Percentiles rank a stretch among this genome's conserved stretches.
Conservation (phyloP, 139 green algal species). For the Nannochloris sp. region DNA sequence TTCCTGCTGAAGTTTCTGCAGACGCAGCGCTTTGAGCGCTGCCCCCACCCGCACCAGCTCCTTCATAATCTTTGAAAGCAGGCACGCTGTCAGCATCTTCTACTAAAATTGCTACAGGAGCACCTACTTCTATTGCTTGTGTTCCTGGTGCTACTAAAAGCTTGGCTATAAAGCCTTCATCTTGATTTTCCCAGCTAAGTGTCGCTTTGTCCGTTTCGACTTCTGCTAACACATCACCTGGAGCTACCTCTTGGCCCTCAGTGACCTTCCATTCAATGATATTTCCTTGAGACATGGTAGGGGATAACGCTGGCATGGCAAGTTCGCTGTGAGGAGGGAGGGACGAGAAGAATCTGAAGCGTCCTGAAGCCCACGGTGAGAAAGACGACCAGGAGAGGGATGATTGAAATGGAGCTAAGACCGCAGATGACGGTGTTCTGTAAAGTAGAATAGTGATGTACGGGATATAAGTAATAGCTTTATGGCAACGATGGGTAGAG, state of each 20-base stretch:
- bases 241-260: constrained; percentile 56
- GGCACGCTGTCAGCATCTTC: constrained; percentile 66
- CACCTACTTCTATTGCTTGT: constrained; percentile 55
- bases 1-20: neutral
- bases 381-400: too few relatives aligned
- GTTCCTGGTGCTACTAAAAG: constrained; percentile 61
- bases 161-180: constrained; percentile 76
- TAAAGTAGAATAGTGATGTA: too few relatives aligned
- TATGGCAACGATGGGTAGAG: too few relatives aligned
- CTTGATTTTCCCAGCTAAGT: constrained; percentile 53
- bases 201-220: constrained; percentile 94
- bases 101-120: constrained; percentile 73
- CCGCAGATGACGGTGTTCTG: too few relatives aligned
- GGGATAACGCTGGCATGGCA: constrained; percentile 79
- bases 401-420: too few relatives aligned
- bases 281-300: constrained; percentile 83
- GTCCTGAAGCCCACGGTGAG: too few relatives aligned
- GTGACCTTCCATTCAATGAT: constrained; percentile 46
- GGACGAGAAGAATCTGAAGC: neutral
- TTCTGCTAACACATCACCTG: constrained; percentile 79
- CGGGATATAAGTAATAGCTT: too few relatives aligned
- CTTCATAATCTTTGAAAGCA: constrained; percentile 55
- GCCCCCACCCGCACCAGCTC: neutral
- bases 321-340: constrained; percentile 22
- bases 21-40: neutral